These are phyloP conservation scores for Xylaria sp. DNA, from an alignment of 2,329 filamentous ascomycete species.

Conservation along the genomic window DNA sequence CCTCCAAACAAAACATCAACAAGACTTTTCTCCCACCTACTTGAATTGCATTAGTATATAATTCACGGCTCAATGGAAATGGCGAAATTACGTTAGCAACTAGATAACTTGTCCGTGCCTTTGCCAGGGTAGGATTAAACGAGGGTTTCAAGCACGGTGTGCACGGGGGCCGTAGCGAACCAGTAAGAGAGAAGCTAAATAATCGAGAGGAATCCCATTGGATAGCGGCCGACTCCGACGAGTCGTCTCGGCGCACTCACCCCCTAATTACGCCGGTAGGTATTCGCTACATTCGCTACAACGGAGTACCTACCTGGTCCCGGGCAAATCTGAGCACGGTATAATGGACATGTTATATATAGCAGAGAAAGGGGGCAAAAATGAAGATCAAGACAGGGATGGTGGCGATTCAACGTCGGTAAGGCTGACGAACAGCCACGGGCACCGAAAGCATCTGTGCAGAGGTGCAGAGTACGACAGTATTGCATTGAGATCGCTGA, in stretches of 20 bases:
- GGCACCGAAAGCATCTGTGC: conserved; percentile 15
- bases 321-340: neutral
- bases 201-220: conserved; percentile 28
- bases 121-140: conserved; percentile 13
- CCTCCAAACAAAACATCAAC: neutral
- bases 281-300: neutral
- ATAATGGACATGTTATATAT: conserved; percentile 18
- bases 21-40: neutral
- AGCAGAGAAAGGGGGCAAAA: conserved; percentile 12
- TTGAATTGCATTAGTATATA: neutral
- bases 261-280: neutral
- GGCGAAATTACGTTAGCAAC: too few species aligned
- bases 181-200: conserved; percentile 22
- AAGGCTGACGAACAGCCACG: conserved; percentile 20
- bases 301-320: neutral
- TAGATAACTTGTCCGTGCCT: conserved; percentile 17
- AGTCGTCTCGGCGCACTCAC: neutral
- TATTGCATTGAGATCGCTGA: conserved; percentile 16
- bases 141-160: conserved; percentile 19
- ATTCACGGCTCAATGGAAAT: conserved; percentile 1
- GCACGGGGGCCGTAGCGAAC: neutral
- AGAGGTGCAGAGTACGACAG: neutral
- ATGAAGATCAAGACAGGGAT: conserved; percentile 15
- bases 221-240: conserved; percentile 35
- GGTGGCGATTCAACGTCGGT: neutral